Base-by-base conservation (phyloP, 2,329 filamentous ascomycete species). In the Chrysosporium keratinophilum region DNA sequence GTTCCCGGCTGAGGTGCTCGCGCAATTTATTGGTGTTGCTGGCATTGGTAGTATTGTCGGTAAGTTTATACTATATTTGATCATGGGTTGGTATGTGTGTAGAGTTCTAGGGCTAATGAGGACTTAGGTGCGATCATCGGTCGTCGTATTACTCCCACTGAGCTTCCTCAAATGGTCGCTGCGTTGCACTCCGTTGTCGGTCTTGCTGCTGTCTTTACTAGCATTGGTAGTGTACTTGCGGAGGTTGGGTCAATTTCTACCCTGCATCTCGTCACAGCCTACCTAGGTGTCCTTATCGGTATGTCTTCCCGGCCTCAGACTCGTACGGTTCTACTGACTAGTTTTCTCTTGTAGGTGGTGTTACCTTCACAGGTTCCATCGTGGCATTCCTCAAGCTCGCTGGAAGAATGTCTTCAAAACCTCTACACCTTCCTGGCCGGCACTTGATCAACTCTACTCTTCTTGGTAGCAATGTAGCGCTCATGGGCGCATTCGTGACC, bases 131-230 rank as follows among this genome's bases (percentile, higher is more conserved):
- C 87, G 48, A 65, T 89, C 20, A 91, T 95, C 58, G 89, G 88
- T 42, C 85, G 88, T 62, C 81, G 88, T 11, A 95, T 95, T 60
- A 94, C 88, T 0, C 87, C 89, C 0, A 95, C 88, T 0, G 87
- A 88, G 52, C 79, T 95, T 1, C 89, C 89, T 0, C 88, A 95
- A 67, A 95, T 88, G 0, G 88, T 95, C 1, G 89, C 88, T 17
- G 88, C 88, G 0, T 74, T 95, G 31, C 89, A 95, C 70, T 94
- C 88, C 0, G 88, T 95, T 6, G 89, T 95, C 33, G 89, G 89
- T 67, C 77, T 95, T 0, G 88, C 88, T 10, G 89, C 89, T 9
- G 88, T 95, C 0, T 69, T 95, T 61, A 95, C 89, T 1, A 93
- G 87, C 62, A 87, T 93, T 58, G 89, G 88, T 47, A 91, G 87